Evolutionary conservation across 495 filamentous ascomycete species (phyloP), one percentile per base, ranked within the genome.

Genomic region (Annulohypoxylon nitens): DNA sequence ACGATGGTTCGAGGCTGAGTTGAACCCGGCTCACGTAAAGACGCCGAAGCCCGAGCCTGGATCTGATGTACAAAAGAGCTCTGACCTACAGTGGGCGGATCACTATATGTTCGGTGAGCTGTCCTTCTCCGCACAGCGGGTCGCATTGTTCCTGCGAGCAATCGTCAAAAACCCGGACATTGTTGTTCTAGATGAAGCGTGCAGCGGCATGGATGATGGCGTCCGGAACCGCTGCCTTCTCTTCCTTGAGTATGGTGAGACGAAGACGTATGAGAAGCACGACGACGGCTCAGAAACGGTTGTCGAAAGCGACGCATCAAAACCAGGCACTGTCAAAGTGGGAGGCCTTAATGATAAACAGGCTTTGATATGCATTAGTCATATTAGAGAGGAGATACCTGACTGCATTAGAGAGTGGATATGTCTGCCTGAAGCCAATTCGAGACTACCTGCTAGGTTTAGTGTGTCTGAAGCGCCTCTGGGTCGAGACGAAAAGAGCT

Each of bases 161-260:
- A 82, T 97, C 37, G 88, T 96, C 72, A 92, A 94, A 70, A 87
- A 87, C 61, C 93, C 94, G 0, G 95, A 98, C 67, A 87, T 99
- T 48, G 86, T 98, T 34, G 92, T 99, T 41, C 87, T 98, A 2
- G 96, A 98, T 75, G 96, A 99, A 80, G 90, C 96, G 0, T 97
- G 97, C 75, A 93, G 92, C 50, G 94, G 95, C 30, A 93, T 99
- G 89, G 90, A 95, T 67, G 89, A 91, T 43, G 85, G 83, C 0
- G 88, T 96, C n/a, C 86, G 94, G 12, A 91, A 97, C 74, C 94
- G 93, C 73, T 97, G 95, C 71, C 83, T 95, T 61, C 78, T 88
- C 0, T 96, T 97, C 76, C 86, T 99, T 9, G 87, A 88, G 16
- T 75, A 83, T 16, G 91, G 91, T 3, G 87, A 91, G 71, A 71